Evolutionary conservation across 345 rosid species (phyloP).

Genomic region (Eucalyptus cloeziana): DNA sequence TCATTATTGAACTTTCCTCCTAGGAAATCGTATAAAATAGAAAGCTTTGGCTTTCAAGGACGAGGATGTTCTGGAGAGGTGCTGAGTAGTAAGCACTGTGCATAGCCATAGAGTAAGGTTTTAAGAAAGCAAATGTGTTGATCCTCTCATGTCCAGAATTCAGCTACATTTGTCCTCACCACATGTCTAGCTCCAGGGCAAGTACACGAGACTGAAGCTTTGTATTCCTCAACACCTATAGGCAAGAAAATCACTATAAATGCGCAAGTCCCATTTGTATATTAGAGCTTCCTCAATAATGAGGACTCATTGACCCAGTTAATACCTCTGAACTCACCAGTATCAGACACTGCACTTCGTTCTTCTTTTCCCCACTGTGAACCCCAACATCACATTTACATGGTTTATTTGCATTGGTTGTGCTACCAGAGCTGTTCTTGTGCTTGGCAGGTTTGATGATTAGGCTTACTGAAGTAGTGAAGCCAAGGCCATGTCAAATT

Average conservation of each 20-base stretch:
- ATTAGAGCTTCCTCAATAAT: neutral
- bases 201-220: neutral
- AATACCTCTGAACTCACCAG: neutral
- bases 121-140: neutral
- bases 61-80: neutral
- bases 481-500: conserved; percentile 23
- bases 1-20: neutral
- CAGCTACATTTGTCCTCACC: neutral
- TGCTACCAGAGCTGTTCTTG: neutral
- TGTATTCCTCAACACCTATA: neutral
- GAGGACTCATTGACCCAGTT: neutral
- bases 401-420: neutral
- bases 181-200: neutral
- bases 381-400: neutral
- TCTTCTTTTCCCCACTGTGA: neutral
- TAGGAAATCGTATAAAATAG: neutral
- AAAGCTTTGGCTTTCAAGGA: neutral
- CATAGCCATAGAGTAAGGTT: neutral
- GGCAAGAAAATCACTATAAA: neutral
- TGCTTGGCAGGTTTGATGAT: conserved; percentile 22
- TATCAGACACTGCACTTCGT: neutral
- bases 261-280: neutral
- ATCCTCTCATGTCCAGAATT: neutral
- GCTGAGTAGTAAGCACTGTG: neutral
- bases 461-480: neutral